A percentile compares a stretch with the other conserved stretches of the same genome.
Conservation (phyloP, 2,329 filamentous ascomycete genomes). For the Curvularia verruculosa region DNA sequence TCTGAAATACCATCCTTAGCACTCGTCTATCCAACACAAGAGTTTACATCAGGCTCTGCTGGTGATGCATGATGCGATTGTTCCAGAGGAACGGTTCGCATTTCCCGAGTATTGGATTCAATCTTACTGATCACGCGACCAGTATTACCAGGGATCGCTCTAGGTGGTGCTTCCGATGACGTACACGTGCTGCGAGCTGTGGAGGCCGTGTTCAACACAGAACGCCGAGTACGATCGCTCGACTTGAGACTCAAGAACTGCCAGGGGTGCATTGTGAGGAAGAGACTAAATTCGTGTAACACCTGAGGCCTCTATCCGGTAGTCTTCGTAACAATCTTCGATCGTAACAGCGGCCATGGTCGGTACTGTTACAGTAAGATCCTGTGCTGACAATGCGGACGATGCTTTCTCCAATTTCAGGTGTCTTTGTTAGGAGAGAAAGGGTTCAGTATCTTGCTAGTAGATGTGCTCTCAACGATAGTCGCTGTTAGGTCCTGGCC, state of each 20-base stretch:
- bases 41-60: neutral
- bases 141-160: neutral
- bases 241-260: neutral
- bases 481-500: neutral
- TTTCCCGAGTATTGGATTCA: neutral
- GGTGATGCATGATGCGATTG: neutral
- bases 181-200: neutral
- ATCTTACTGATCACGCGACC: neutral
- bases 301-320: neutral
- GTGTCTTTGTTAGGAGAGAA: neutral
- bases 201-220: neutral
- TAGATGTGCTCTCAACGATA: neutral
- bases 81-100: neutral
- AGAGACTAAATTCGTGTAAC: neutral
- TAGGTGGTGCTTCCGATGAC: too few species aligned
- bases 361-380: neutral
- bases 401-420: neutral
- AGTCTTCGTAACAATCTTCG: neutral
- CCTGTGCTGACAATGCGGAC: neutral
- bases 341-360: neutral
- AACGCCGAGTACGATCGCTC: neutral
- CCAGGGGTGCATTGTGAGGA: neutral
- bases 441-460: neutral
- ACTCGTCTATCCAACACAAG: neutral
- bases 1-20: neutral